phyloP scores from a whole-genome alignment of 495 filamentous ascomycete genomes.

The Hamigera avellanea region DNA sequence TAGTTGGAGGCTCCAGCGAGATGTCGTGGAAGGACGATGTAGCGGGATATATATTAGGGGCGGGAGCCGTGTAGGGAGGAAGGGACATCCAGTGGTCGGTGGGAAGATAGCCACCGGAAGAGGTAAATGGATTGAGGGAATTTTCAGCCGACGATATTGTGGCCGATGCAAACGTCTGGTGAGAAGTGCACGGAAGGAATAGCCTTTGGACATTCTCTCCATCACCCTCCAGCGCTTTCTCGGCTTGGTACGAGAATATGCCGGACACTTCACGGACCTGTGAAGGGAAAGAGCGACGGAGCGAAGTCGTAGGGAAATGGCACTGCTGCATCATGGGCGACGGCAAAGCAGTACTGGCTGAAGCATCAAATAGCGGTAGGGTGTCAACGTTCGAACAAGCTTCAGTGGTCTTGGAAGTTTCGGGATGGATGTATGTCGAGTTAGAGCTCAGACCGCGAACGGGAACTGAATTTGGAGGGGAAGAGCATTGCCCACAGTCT shows the following conservation, averaged over 20 bases:
- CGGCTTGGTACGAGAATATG: conserved; percentile 17
- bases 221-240: conserved; percentile 14
- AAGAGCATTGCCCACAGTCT: too few relatives aligned
- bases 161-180: conserved; percentile 9
- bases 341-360: background rate
- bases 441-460: background rate
- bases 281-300: background rate
- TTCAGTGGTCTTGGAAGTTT: background rate
- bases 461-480: background rate
- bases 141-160: conserved; percentile 1
- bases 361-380: background rate
- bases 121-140: too few relatives aligned
- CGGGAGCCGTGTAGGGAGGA: background rate
- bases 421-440: background rate
- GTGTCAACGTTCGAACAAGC: background rate
- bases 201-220: conserved; percentile 14
- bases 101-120: too few relatives aligned
- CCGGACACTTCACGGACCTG: conserved; percentile 11
- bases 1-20: too few relatives aligned
- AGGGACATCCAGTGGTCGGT: too few relatives aligned
- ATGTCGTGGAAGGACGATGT: too few relatives aligned
- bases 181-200: conserved; percentile 10
- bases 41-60: too few relatives aligned
- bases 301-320: background rate
- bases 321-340: background rate